Percentiles rank a stretch among this genome's conserved stretches.
phyloP scores from a whole-genome alignment of 345 rosid species.

The Kernera saxatilis region DNA sequence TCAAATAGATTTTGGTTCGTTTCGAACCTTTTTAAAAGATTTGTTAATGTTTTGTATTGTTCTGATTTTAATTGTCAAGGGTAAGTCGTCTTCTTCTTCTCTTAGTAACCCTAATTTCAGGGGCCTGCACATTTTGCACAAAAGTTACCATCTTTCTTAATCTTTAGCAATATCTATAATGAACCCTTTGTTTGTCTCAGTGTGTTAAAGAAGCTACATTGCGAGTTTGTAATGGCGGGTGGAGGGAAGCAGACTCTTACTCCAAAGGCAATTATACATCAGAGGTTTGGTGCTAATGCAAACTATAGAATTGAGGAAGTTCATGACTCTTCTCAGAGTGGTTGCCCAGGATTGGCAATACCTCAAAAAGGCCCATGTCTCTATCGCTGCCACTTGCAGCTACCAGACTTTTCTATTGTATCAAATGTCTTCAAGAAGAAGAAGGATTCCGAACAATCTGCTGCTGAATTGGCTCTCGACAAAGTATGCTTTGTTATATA shows the following conservation, averaged over 20 bases:
- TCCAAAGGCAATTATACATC: conserved; percentile 79
- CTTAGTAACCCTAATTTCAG: neutral
- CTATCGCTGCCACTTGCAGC: conserved; percentile 73
- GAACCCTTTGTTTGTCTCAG: conserved; percentile 13
- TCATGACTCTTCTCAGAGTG: conserved; percentile 48
- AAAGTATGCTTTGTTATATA: conserved; percentile 39
- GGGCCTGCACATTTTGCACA: neutral
- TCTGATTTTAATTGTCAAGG: neutral
- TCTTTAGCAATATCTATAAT: neutral
- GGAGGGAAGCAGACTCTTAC: conserved; percentile 41
- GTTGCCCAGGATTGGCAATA: conserved; percentile 78
- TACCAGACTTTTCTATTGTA: conserved; percentile 62
- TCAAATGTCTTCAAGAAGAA: conserved; percentile 62
- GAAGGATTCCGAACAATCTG: conserved; percentile 92
- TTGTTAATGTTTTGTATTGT: neutral
- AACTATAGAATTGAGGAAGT: conserved; percentile 65
- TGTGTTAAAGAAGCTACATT: conserved; percentile 10
- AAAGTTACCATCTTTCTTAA: conserved; percentile 3
- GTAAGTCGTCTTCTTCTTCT: neutral
- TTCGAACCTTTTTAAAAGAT: neutral
- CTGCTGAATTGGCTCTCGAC: conserved; percentile 80
- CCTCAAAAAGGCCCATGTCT: conserved; percentile 73
- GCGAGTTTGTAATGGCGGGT: conserved; percentile 28
- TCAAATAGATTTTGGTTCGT: neutral
- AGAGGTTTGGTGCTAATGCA: conserved; percentile 67